Evolutionary conservation across 2,329 filamentous ascomycete species (phyloP).

Genomic region (Diaporthe caulivora): DNA sequence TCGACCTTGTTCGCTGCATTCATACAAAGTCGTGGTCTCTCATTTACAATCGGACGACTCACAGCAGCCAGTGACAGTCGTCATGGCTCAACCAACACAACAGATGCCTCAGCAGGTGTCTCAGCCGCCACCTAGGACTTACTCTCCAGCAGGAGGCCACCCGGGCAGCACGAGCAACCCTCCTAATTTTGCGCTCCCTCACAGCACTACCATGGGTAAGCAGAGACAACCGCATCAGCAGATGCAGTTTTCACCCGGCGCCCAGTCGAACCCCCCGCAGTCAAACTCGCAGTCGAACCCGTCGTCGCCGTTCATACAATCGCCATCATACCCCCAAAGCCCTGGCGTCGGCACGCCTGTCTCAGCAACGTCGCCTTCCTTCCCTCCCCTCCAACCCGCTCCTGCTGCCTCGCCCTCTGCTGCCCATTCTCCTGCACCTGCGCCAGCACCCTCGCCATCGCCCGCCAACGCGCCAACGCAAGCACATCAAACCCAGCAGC

Average conservation of each 20-base stretch:
- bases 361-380: slow-evolving; percentile 53
- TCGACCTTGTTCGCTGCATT: background rate
- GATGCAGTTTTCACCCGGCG: background rate
- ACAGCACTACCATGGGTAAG: background rate
- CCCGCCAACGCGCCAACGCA: background rate
- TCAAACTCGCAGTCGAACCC: slow-evolving; percentile 36
- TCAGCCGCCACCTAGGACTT: slow-evolving; percentile 58
- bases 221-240: background rate
- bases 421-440: background rate
- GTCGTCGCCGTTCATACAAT: slow-evolving; percentile 12
- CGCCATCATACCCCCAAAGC: slow-evolving; percentile 33
- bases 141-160: slow-evolving; percentile 74
- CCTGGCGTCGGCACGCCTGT: slow-evolving; percentile 37
- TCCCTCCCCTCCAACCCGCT: slow-evolving; percentile 45
- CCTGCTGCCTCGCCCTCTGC: slow-evolving; percentile 43
- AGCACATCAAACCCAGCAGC: slow-evolving; percentile 43
- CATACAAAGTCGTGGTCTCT: background rate
- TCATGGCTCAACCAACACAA: slow-evolving; percentile 45
- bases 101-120: slow-evolving; percentile 50
- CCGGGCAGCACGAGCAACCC: too few species aligned
- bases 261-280: slow-evolving; percentile 33
- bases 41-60: slow-evolving; percentile 5
- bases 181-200: slow-evolving; percentile 64
- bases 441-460: background rate
- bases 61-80: slow-evolving; percentile 9